These are phyloP conservation scores for Liquidambar formosana DNA, from an alignment of 164 flowering plant genomes.

Conservation along the genomic window DNA sequence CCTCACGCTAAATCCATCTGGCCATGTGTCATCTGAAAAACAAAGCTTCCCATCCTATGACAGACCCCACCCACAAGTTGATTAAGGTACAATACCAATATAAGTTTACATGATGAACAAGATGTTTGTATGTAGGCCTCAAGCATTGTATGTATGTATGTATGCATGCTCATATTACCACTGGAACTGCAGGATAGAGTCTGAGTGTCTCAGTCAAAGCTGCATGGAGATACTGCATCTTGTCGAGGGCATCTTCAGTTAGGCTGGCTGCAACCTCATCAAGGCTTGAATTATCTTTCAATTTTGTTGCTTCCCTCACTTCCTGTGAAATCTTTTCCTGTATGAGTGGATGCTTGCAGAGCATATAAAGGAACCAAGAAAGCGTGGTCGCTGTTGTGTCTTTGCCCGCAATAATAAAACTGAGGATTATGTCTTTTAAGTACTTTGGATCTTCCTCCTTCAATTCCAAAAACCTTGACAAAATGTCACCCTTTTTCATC, in stretches of 20 bases:
- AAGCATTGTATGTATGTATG: too few relatives aligned
- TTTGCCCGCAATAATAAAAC: too few relatives aligned
- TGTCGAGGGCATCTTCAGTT: too few relatives aligned
- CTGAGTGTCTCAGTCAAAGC: conserved; percentile 27
- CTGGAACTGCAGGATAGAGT: too few relatives aligned
- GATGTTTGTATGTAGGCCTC: too few relatives aligned
- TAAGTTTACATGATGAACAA: too few relatives aligned
- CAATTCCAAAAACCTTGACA: conserved; percentile 60
- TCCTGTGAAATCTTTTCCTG: conserved; percentile 50
- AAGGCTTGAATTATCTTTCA: not conserved
- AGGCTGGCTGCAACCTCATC: conserved; percentile 11
- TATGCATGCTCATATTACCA: too few relatives aligned
- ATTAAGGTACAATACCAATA: not conserved
- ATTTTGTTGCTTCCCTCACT: conserved; percentile 25
- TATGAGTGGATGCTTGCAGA: conserved; percentile 51
- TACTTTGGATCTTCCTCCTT: too few relatives aligned
- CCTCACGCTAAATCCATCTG: conserved; percentile 59
- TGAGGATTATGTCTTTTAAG: conserved; percentile 51
- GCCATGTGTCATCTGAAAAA: conserved; percentile 57
- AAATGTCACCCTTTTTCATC: conserved; percentile 52
- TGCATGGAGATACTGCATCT: conserved; percentile 30
- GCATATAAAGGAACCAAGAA: too few relatives aligned
- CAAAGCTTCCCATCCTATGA: conserved; percentile 59
- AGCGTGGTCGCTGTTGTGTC: too few relatives aligned
- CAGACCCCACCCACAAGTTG: not conserved